Evolutionary conservation across 371 early-diverging fungal genomes (phyloP).

Genomic region (Lichtheimia hyalospora): DNA sequence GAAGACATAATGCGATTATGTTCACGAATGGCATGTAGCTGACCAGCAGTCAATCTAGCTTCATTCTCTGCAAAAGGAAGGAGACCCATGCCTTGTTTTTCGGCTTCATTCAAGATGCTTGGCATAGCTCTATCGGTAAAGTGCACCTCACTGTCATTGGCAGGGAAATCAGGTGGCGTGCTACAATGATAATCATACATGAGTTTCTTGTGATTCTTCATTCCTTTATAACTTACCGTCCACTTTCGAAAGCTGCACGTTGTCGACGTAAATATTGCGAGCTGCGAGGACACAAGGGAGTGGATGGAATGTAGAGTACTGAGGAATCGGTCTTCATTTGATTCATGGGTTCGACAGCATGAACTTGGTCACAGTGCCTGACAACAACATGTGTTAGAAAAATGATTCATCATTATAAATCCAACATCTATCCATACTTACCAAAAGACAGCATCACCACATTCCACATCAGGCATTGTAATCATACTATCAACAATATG

Average conservation of each 20-base stretch:
- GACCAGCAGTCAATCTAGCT: conserved; percentile 20
- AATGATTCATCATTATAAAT: too few species aligned
- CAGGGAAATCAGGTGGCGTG: conserved; percentile 46
- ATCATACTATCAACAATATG: conserved; percentile 39
- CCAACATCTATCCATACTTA: conserved; percentile 4
- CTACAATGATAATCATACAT: conserved; percentile 9
- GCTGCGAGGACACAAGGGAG: conserved; percentile 32
- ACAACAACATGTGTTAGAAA: too few species aligned
- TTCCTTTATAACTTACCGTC: conserved; percentile 18
- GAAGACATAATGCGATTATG: conserved; percentile 18
- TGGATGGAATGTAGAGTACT: conserved; percentile 41
- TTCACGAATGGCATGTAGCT: conserved; percentile 23
- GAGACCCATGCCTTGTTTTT: conserved; percentile 32
- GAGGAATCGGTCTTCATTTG: conserved; percentile 32
- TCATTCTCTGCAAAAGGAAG: conserved; percentile 11
- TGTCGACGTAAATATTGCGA: conserved; percentile 28
- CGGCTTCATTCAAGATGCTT: conserved; percentile 8
- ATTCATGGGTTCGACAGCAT: conserved; percentile 37
- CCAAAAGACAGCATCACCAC: conserved; percentile 46
- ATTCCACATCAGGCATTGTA: conserved; percentile 31
- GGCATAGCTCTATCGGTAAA: conserved; percentile 31
- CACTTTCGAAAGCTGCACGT: conserved; percentile 26
- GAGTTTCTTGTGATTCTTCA: not conserved
- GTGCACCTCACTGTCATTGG: conserved; percentile 29
- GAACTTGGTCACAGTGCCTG: conserved; percentile 42